phyloP scores from a whole-genome alignment of 495 filamentous ascomycete species.

The Podospora sp. region DNA sequence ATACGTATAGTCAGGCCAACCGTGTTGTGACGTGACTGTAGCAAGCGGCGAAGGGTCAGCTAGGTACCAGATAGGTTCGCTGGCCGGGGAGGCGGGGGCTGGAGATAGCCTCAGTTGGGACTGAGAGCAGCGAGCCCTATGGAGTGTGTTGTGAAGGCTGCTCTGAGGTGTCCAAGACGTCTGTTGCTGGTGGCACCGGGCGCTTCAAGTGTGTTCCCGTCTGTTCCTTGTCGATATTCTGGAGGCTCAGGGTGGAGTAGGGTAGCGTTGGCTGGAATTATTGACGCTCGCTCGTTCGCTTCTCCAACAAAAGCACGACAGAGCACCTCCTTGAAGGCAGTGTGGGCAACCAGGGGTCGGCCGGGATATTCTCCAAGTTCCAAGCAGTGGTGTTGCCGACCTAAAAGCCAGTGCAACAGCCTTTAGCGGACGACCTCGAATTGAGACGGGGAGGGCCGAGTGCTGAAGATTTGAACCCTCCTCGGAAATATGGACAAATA shows the following conservation, averaged over 20 bases:
- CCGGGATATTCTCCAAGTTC: not conserved
- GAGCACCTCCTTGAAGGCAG: not conserved
- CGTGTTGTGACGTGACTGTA: slow-evolving; percentile 23
- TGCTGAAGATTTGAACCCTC: not conserved
- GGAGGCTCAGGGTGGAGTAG: slow-evolving; percentile 5
- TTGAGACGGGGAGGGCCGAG: not conserved
- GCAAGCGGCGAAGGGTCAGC: not conserved
- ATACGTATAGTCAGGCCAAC: not conserved
- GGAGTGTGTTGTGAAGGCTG: not conserved
- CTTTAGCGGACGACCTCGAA: not conserved
- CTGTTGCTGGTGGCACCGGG: slow-evolving; percentile 1
- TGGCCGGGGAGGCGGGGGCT: slow-evolving; percentile 19
- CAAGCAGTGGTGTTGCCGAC: not conserved
- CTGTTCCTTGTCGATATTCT: not conserved
- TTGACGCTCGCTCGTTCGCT: not conserved
- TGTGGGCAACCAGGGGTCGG: not conserved
- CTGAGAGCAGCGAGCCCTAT: slow-evolving; percentile 5
- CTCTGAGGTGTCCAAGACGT: not conserved
- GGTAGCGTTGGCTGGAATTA: not conserved
- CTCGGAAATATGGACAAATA: not conserved
- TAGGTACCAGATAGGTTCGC: not conserved
- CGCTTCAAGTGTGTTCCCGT: not conserved
- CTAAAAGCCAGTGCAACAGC: not conserved
- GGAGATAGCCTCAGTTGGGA: slow-evolving; percentile 24
- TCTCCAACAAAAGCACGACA: not conserved